Evolutionary conservation across 495 filamentous ascomycete species (phyloP), one percentile per base, ranked within the genome.

Genomic region (Sabuloglossum arenarium): DNA sequence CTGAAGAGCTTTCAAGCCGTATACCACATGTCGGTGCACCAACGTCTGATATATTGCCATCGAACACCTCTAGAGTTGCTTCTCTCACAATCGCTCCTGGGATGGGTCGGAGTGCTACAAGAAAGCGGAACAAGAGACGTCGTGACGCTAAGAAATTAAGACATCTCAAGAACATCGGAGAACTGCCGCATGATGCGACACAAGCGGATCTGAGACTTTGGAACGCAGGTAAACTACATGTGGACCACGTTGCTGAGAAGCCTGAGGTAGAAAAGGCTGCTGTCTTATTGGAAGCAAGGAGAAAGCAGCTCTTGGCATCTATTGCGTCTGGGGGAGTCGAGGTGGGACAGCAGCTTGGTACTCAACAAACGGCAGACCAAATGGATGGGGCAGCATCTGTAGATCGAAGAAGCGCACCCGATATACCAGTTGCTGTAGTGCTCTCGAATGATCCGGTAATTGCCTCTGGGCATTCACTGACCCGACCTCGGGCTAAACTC

Each of bases 271-370:
- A 29, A 10, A 43, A 63, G 31, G 55, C 37, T 6, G 51, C 25
- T 16, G 28, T 51, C 8, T 71, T 73, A 11, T 73, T 79, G 59
- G 71, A 79, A 59, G 67, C 65, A n/a, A 74, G 61, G 47, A 73
- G 71, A 58, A 64, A 75, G 60, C 67, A 72, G 43, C 62, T 82
- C 8, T 68, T 83, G 14, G 67, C 64, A 2, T 72, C 71, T 37
- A 63, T 81, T 27, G 70, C 65, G 30, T 67, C 69, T 16, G 77
- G 78, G 29, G 77, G 75, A 5, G 59, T 78, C 25, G 74, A 78
- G 57, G 60, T 78, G 6, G 67, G 67, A 24, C 59, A 55, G n/a
- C 55, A 37, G 10, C 9, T 30, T 8, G 39, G 47, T 4, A 5
- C 50, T n/a, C 50, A 28, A 11, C 19, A 53, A 3, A 30, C 21